Percentiles rank a stretch among this genome's conserved stretches.
phyloP scores from a whole-genome alignment of 73 alveolate species.

The Symbiodinium natans region DNA sequence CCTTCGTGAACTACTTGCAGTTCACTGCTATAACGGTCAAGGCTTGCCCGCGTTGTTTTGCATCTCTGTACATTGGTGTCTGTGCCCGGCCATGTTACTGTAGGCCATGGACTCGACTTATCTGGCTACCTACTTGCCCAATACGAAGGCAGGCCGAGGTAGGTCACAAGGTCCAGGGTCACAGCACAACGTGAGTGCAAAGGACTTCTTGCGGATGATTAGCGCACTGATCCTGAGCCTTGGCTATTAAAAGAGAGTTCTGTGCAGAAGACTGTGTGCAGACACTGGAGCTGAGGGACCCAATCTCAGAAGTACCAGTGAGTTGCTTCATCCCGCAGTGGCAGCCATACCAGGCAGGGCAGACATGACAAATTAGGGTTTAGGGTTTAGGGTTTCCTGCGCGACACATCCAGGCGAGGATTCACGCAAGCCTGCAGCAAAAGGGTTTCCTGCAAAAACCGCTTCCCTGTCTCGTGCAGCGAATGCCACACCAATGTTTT shows the following conservation, averaged over 20 bases:
- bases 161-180: not conserved
- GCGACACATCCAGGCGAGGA: too few relatives aligned
- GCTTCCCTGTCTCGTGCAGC: too few relatives aligned
- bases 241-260: not conserved
- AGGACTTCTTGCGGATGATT: conserved; percentile 27
- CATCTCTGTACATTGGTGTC: not conserved
- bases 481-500: too few relatives aligned
- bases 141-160: not conserved
- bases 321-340: not conserved
- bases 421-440: too few relatives aligned
- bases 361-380: too few relatives aligned
- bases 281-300: not conserved
- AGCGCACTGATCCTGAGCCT: conserved; percentile 26
- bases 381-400: too few relatives aligned
- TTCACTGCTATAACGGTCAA: conserved; percentile 51
- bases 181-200: too few relatives aligned
- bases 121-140: not conserved
- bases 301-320: not conserved
- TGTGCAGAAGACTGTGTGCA: too few relatives aligned
- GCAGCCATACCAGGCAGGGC: not conserved
- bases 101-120: not conserved
- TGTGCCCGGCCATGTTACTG: not conserved
- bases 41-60: not conserved
- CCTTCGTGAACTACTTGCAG: conserved; percentile 59
- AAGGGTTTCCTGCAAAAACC: too few relatives aligned